Percentiles rank a stretch among this genome's conserved stretches.
These are phyloP conservation scores for Picea mariana DNA, from an alignment of 83 land plant genomes.

Conservation along the genomic window DNA sequence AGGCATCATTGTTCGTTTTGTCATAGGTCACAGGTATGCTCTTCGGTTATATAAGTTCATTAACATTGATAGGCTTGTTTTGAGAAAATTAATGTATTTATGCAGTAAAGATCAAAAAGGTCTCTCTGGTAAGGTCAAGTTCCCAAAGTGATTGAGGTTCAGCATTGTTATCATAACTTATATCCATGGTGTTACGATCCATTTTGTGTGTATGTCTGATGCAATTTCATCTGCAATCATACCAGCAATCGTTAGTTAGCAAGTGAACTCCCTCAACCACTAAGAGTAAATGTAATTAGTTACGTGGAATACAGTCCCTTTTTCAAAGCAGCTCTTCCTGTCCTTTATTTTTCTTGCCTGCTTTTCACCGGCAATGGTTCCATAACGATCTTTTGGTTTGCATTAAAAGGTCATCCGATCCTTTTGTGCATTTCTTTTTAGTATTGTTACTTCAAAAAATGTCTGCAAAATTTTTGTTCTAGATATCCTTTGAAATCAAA, in stretches of 20 bases:
- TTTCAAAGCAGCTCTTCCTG: background rate
- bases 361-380: background rate
- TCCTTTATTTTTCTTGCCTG: background rate
- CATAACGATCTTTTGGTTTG: background rate
- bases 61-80: background rate
- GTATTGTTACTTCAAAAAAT: background rate
- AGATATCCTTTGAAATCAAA: background rate
- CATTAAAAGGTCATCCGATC: background rate
- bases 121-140: background rate
- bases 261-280: no score
- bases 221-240: background rate
- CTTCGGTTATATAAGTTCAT: background rate
- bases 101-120: background rate
- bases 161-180: background rate
- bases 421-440: background rate
- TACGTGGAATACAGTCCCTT: no score
- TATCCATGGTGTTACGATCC: background rate
- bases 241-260: background rate
- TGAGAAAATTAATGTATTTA: background rate
- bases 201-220: background rate
- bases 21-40: slow-evolving; percentile 67
- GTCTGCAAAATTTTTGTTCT: background rate
- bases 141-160: background rate
- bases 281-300: no score
- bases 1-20: slow-evolving; percentile 62